These are phyloP conservation scores for Epichloe glyceriae DNA, from an alignment of 2,329 filamentous ascomycete species.

Conservation along the genomic window DNA sequence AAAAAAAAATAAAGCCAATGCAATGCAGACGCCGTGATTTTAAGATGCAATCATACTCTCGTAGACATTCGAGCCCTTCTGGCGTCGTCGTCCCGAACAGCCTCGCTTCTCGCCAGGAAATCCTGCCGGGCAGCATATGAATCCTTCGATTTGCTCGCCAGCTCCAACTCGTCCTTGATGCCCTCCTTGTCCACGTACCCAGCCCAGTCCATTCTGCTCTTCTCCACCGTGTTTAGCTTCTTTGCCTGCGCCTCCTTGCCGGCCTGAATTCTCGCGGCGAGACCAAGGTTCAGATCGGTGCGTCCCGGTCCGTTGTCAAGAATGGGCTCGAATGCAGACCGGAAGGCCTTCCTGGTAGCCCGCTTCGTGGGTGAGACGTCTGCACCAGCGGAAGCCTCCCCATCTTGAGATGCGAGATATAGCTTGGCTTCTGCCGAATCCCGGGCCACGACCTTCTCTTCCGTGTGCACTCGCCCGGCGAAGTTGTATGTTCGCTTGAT, in stretches of 20 bases:
- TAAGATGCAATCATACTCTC: conserved; percentile 12
- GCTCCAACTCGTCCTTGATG: conserved; percentile 53
- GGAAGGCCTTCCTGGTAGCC: conserved; percentile 41
- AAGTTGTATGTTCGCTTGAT: conserved; percentile 66
- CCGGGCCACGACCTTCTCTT: conserved; percentile 55
- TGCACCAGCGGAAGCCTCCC: conserved; percentile 12
- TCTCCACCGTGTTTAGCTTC: conserved; percentile 59
- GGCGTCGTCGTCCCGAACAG: conserved; percentile 47
- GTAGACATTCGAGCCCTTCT: conserved; percentile 37
- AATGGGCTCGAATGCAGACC: conserved; percentile 50
- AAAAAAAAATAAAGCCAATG: background rate
- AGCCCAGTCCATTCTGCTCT: conserved; percentile 62
- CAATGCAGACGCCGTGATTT: background rate
- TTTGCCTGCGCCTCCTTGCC: conserved; percentile 39
- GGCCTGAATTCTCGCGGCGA: conserved; percentile 34
- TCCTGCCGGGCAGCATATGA: conserved; percentile 50
- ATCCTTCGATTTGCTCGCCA: conserved; percentile 51
- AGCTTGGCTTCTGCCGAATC: conserved; percentile 54
- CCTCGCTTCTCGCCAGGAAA: conserved; percentile 53
- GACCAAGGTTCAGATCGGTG: conserved; percentile 44
- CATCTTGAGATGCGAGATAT: conserved; percentile 41
- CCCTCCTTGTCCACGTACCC: conserved; percentile 60
- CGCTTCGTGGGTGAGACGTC: conserved; percentile 25
- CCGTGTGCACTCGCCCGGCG: conserved; percentile 57
- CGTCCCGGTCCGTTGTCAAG: conserved; percentile 31